A percentile compares a stretch with the other conserved stretches of the same genome.
Evolutionary conservation across 345 rosid genomes (phyloP).

Genomic region (Heritiera fomes): DNA sequence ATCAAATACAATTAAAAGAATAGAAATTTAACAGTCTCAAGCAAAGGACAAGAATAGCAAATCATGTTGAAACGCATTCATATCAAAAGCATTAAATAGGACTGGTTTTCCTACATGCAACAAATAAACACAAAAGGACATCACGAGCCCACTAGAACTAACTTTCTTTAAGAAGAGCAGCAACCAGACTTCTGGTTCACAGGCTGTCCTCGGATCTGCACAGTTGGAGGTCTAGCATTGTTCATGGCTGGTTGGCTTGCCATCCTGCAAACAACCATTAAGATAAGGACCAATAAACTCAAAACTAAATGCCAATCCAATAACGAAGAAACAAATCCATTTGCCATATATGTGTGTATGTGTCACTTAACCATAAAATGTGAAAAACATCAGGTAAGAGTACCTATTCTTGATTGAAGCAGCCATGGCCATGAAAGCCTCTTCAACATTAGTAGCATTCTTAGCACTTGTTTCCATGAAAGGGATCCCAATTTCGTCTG

Average conservation of each 20-base stretch:
- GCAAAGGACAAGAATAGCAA: constrained; percentile 29
- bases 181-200: constrained; percentile 92
- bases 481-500: constrained; percentile 76
- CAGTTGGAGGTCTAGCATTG: constrained; percentile 83
- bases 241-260: constrained; percentile 84
- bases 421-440: constrained; percentile 86
- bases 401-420: constrained; percentile 70
- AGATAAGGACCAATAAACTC: neutral
- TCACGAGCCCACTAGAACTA: constrained; percentile 15
- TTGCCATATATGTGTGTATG: neutral
- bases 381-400: neutral
- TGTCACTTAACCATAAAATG: neutral
- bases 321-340: neutral
- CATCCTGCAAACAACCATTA: constrained; percentile 61
- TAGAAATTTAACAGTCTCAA: constrained; percentile 32
- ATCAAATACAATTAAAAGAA: constrained; percentile 60
- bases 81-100: constrained; percentile 29
- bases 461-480: constrained; percentile 84
- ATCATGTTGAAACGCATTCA: constrained; percentile 31
- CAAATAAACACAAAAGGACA: constrained; percentile 29
- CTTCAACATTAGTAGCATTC: constrained; percentile 65
- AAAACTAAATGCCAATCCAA: neutral
- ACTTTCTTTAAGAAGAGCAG: constrained; percentile 68
- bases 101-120: constrained; percentile 55
- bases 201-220: constrained; percentile 92